These are phyloP conservation scores for Crithidia brevicula DNA, from an alignment of 208 protist species.

Conservation along the genomic window DNA sequence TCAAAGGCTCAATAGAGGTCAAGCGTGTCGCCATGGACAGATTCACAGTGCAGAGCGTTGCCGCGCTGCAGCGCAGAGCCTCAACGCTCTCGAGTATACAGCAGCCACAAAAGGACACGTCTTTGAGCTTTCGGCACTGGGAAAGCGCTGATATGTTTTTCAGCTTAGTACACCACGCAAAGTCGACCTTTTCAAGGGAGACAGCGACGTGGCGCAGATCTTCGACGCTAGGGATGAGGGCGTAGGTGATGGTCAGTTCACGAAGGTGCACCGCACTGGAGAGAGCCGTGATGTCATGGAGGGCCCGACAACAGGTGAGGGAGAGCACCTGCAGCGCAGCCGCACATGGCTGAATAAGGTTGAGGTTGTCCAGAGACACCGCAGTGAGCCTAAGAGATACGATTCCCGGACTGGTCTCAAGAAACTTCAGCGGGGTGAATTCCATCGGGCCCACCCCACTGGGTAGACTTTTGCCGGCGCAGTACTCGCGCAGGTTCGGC, in stretches of 20 bases:
- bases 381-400: not conserved
- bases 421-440: constrained; percentile 3
- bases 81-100: not conserved
- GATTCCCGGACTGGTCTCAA: not conserved
- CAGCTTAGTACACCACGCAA: not conserved
- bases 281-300: constrained; percentile 3
- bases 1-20: not conserved
- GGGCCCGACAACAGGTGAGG: not conserved
- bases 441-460: not conserved
- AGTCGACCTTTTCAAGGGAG: constrained; percentile 4
- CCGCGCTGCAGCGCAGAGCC: constrained; percentile 6
- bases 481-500: constrained; percentile 3
- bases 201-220: not conserved
- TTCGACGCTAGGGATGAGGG: constrained; percentile 2
- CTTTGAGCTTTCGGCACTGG: constrained; percentile 1
- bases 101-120: not conserved
- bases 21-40: not conserved
- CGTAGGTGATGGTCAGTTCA: not conserved
- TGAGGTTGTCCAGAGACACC: not conserved
- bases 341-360: not conserved
- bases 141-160: not conserved
- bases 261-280: not conserved
- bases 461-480: not conserved
- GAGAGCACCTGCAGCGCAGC: not conserved
- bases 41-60: constrained; percentile 6